Percentiles rank a stretch among this genome's conserved stretches.
These are phyloP conservation scores for Bjerkandera adusta DNA, from an alignment of 1,284 basidiomycete species.

Conservation along the genomic window DNA sequence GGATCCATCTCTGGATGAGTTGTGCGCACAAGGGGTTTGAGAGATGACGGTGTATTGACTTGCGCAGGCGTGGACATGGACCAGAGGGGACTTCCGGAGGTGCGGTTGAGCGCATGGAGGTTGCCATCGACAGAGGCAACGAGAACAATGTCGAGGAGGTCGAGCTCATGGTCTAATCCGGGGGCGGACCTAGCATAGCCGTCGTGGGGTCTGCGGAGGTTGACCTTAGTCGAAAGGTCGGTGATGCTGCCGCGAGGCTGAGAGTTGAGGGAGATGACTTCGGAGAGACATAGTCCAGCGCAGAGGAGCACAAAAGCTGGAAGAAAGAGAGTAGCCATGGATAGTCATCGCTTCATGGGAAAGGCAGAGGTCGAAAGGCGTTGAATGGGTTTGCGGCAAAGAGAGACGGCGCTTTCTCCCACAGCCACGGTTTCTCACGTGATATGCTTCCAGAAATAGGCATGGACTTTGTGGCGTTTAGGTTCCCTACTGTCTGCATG, in stretches of 20 bases:
- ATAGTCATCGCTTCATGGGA: conserved; percentile 28
- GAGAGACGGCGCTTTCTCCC: too few relatives aligned
- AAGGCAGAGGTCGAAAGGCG: neutral
- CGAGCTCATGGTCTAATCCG: conserved; percentile 39
- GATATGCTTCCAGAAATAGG: too few relatives aligned
- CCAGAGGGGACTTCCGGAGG: conserved; percentile 76
- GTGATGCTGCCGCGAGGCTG: conserved; percentile 16
- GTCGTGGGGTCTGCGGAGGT: conserved; percentile 15
- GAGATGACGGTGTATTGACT: conserved; percentile 46
- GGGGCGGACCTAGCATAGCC: conserved; percentile 9
- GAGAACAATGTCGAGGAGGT: conserved; percentile 75
- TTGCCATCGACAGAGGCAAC: conserved; percentile 90
- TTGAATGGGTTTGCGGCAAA: too few relatives aligned
- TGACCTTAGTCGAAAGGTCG: conserved; percentile 26
- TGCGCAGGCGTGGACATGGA: conserved; percentile 67
- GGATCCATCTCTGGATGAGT: conserved; percentile 54
- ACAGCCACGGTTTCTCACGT: too few relatives aligned
- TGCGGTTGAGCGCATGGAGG: conserved; percentile 83
- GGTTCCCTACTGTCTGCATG: too few relatives aligned
- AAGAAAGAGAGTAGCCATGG: conserved; percentile 21
- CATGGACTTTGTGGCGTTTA: too few relatives aligned
- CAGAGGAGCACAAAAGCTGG: conserved; percentile 21
- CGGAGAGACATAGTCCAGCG: conserved; percentile 27
- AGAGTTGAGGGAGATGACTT: conserved; percentile 24
- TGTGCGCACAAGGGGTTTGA: conserved; percentile 72